Base-by-base conservation (phyloP, 208 protist genomes). In the Leptomonas seymouri region DNA sequence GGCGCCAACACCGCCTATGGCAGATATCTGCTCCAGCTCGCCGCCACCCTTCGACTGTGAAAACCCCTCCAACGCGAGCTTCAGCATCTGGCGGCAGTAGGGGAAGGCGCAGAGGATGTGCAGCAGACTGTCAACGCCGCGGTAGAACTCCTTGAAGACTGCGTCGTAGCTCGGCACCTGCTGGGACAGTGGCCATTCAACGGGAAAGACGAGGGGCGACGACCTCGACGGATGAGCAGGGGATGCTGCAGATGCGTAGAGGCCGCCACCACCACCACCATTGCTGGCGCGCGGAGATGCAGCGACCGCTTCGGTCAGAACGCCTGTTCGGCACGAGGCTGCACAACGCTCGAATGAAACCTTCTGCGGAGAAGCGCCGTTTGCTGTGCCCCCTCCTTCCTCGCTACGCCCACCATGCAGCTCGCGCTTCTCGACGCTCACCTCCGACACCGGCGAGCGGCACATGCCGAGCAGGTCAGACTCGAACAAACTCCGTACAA, bases 141-240 rank as follows among this genome's bases (percentile, higher is more conserved):
- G 83, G 70, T 85, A 90, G 58, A 88, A 96, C 53, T 93, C 88
- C 9, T 75, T 49, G 75, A 87, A 96, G 45, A 96, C 88, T 25
- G 78, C 71, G 28, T 83, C 72, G 51, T 73, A 85, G 18, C 54
- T 69, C 15, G 91, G 85, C 46, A 80, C 65, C 25, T 71, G 57
- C 58, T 78, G 74, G 30, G 80, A 74, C 41, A 79, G 49, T 11
- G 80, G 84, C 34, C 69, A 53, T 9, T 56, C 20, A 51, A 53
- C 18, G 4, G 31, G 2, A 16, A 48, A 5, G 28, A n/a, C 6
- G 57, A 5, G 31, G 27, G 39, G 53, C 25, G 36, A 30, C n/a
- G 30, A 27, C 49, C 15, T 21, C 20, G 51, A 41, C 7, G 30
- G n/a, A n/a, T n/a, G n/a, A n/a, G n/a, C n/a, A 9, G 34, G 34